These are phyloP conservation scores for Aspergillus glaucus DNA, from an alignment of 2,329 filamentous ascomycete genomes.

Conservation along the genomic window DNA sequence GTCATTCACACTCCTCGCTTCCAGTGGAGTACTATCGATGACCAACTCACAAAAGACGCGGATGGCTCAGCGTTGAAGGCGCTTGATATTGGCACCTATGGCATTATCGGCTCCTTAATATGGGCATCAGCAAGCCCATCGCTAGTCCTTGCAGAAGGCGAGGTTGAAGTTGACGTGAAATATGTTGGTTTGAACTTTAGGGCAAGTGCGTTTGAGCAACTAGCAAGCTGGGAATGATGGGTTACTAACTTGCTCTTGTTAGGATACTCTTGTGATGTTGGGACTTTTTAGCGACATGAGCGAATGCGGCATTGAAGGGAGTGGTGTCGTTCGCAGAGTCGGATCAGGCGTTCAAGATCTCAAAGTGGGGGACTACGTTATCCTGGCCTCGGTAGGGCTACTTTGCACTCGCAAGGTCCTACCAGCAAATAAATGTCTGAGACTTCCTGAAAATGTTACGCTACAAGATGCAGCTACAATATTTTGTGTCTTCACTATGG, in stretches of 20 bases:
- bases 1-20: constrained; percentile 3
- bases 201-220: neutral
- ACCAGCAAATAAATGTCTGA: neutral
- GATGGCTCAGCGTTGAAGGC: neutral
- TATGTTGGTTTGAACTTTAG: constrained; percentile 11
- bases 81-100: neutral
- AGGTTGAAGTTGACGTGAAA: constrained; percentile 11
- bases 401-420: neutral
- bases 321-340: constrained; percentile 1
- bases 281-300: neutral
- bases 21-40: neutral
- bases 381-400: neutral
- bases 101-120: neutral
- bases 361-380: neutral
- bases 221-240: too few relatives aligned
- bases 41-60: too few relatives aligned
- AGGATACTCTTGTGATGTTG: constrained; percentile 11
- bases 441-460: too few relatives aligned
- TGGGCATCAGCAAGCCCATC: neutral
- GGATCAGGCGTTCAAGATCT: constrained; percentile 1
- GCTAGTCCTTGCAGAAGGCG: neutral
- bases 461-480: too few relatives aligned
- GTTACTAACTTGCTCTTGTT: neutral
- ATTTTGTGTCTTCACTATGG: too few relatives aligned
- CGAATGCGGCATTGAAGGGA: constrained; percentile 4